These are phyloP conservation scores for Fusarium sp. DNA, from an alignment of 2,329 filamentous ascomycete genomes.

Conservation along the genomic window DNA sequence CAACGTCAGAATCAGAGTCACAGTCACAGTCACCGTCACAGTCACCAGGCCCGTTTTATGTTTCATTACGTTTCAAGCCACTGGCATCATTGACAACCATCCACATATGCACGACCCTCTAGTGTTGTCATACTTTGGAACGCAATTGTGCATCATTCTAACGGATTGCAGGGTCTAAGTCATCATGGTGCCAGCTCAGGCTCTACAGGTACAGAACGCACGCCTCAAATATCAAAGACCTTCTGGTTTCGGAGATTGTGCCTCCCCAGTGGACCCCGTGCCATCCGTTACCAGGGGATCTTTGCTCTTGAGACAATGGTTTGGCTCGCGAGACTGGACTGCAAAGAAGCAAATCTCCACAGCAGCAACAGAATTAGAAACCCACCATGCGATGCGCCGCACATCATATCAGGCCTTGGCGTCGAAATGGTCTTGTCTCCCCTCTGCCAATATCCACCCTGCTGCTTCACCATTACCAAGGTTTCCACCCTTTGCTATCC, in stretches of 20 bases:
- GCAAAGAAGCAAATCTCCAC: conserved; percentile 29
- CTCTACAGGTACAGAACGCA: neutral
- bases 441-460: conserved; percentile 17
- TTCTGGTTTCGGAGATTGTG: conserved; percentile 36
- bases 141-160: conserved; percentile 1
- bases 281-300: conserved; percentile 19
- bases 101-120: conserved; percentile 9
- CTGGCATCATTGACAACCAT: conserved; percentile 25
- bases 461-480: conserved; percentile 18
- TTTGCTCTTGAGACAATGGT: conserved; percentile 22
- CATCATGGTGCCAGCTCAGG: neutral
- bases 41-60: conserved; percentile 30
- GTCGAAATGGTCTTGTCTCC: conserved; percentile 33
- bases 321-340: conserved; percentile 1
- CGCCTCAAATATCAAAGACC: conserved; percentile 9
- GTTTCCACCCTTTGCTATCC: conserved; percentile 29
- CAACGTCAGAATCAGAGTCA: conserved; percentile 12
- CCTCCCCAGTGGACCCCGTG: conserved; percentile 15
- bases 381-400: conserved; percentile 31
- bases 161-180: conserved; percentile 1
- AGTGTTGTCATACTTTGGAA: conserved; percentile 9
- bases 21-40: neutral
- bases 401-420: conserved; percentile 37
- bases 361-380: conserved; percentile 26
- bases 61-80: conserved; percentile 37